Conservation (phyloP, 495 filamentous ascomycete genomes). For the Neurospora tetraspora region DNA sequence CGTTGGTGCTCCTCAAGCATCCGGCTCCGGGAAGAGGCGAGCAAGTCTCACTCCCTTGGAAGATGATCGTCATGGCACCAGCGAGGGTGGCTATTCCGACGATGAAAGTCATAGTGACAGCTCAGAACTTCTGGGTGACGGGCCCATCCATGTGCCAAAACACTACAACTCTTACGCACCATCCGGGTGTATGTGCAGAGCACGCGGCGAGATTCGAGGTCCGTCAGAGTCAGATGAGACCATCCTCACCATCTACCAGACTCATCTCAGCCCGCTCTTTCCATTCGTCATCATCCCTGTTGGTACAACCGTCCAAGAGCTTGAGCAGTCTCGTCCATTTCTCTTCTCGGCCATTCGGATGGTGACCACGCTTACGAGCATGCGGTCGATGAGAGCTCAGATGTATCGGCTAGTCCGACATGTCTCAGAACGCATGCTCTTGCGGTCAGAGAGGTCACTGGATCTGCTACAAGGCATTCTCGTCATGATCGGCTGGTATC, state of each 20-base stretch:
- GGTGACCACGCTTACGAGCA: conserved; percentile 27
- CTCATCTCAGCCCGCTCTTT: conserved; percentile 23
- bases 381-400: conserved; percentile 28
- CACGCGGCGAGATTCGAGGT: conserved; percentile 8
- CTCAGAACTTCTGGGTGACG: not conserved
- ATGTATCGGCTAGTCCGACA: conserved; percentile 29
- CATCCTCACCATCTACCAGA: conserved; percentile 24
- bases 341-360: conserved; percentile 27
- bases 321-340: conserved; percentile 20
- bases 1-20: not conserved
- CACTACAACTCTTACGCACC: conserved; percentile 17
- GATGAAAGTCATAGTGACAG: not conserved
- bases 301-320: conserved; percentile 11
- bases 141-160: conserved; percentile 5
- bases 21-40: not conserved
- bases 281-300: conserved; percentile 30
- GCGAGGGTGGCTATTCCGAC: not conserved
- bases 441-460: conserved; percentile 36
- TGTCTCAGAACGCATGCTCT: conserved; percentile 32
- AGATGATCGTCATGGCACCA: not conserved
- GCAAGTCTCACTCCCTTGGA: not conserved
- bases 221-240: conserved; percentile 23
- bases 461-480: conserved; percentile 41
- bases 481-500: conserved; percentile 37
- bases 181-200: conserved; percentile 15